Evolutionary conservation across 768 basidiomycete genomes (phyloP), one percentile per base, ranked within the genome.

Genomic region (Piloderma croceum): DNA sequence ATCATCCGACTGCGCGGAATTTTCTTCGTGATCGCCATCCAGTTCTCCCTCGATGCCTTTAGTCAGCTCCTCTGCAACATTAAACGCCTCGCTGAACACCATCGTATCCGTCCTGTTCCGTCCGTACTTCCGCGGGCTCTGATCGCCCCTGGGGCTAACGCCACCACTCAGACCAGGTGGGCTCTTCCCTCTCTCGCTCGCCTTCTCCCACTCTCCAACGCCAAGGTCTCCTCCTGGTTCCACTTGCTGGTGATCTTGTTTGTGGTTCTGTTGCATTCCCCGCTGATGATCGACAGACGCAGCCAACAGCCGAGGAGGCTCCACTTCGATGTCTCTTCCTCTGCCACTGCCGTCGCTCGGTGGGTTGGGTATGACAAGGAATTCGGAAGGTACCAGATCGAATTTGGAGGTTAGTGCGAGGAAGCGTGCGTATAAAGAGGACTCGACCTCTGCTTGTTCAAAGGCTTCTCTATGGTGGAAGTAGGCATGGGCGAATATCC

Each of bases 401-500:
- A 85, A 93, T 55, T 78, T 78, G 44, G 74, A 70, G 6, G 85
- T 84, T 43, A 94, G 76, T 9, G 82, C 83, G 41, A 92, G 74
- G 69, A 94, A 94, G 51, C 92, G 83, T 24, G 84, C 83, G 55
- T 94, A 93, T 3, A 96, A 70, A 0, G 86, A 86, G 6, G 85
- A 90, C 62, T 96, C 92, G 5, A 81, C 88, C 64, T 93, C 90
- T 22, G 84, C 84, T 57, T 89, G 85, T 50, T 89, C 84, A 58
- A 94, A 94, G 1, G 79, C 79, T 57, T 92, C 91, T 47, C 89
- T 83, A 61, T 94, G 91, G 58, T 91, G 90, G 65, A 84, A 93
- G 69, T 91, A 97, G 2, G 92, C 91, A 61, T 99, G 94, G 0
- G 90, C 89, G 56, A 99, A 97, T 47, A 97, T 92, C 25, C 94